Conservation (phyloP, 225 moss, liverwort and hornwort species). For the Anthoceros angustus region DNA sequence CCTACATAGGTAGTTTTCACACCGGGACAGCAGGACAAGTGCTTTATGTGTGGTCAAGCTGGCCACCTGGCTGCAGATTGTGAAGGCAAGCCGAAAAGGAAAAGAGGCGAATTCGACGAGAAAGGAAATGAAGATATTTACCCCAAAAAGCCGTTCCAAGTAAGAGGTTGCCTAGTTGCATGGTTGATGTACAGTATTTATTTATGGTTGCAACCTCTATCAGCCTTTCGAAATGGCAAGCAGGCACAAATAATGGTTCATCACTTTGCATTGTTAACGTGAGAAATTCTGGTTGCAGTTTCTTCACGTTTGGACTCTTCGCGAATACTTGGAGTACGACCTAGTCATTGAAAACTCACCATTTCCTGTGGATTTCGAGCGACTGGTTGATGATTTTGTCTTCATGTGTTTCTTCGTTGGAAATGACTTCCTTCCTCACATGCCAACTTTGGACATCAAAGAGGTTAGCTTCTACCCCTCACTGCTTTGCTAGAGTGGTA, state of each 20-base stretch:
- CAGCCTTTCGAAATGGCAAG: no score
- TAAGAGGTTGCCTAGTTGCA: slow-evolving; percentile 9
- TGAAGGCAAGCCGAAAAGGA: slow-evolving; percentile 95
- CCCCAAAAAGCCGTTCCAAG: slow-evolving; percentile 88
- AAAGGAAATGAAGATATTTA: slow-evolving; percentile 56
- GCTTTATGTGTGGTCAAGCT: slow-evolving; percentile 88
- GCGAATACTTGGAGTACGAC: slow-evolving; percentile 93
- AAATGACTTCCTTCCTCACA: slow-evolving; percentile 97
- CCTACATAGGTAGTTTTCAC: slow-evolving; percentile 73
- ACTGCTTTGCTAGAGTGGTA: no score
- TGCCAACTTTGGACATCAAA: slow-evolving; percentile 93
- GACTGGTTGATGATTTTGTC: slow-evolving; percentile 90
- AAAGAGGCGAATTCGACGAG: slow-evolving; percentile 94
- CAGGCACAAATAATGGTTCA: neutral
- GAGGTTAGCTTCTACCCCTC: slow-evolving; percentile 32
- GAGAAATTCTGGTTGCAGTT: slow-evolving; percentile 31
- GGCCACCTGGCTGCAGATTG: slow-evolving; percentile 93
- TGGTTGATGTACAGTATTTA: neutral
- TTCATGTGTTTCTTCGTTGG: slow-evolving; percentile 99
- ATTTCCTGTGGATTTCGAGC: slow-evolving; percentile 84
- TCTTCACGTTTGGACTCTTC: slow-evolving; percentile 81
- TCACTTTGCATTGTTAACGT: neutral
- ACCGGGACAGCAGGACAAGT: slow-evolving; percentile 96
- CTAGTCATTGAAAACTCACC: slow-evolving; percentile 51
- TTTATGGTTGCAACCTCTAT: neutral